Conservation (phyloP, 495 filamentous ascomycete species). For the Hypoxylon intermedium region DNA sequence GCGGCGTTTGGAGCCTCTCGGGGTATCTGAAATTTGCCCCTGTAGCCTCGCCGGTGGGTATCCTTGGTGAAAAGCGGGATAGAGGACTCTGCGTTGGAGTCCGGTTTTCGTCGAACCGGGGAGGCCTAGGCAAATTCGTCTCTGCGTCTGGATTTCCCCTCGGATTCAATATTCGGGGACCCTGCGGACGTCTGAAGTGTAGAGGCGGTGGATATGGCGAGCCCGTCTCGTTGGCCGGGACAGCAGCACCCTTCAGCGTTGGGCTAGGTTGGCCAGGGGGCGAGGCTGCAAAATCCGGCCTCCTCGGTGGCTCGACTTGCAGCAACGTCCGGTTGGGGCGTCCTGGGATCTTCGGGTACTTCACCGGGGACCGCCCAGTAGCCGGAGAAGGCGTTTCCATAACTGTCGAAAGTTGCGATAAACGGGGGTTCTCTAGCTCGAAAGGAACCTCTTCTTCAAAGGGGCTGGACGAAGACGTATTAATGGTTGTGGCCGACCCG, state of each 20-base stretch:
- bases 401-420: constrained; percentile 53
- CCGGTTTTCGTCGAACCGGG: background rate
- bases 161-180: background rate
- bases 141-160: background rate
- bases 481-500: constrained; percentile 44
- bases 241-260: constrained; percentile 32
- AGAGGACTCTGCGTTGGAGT: constrained; percentile 12
- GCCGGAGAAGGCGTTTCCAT: constrained; percentile 48
- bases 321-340: constrained; percentile 34
- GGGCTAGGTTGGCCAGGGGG: constrained; percentile 45
- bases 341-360: constrained; percentile 52
- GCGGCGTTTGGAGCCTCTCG: constrained; percentile 26
- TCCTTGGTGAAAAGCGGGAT: constrained; percentile 13
- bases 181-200: constrained; percentile 24
- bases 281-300: constrained; percentile 40
- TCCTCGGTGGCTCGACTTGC: constrained; percentile 43
- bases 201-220: constrained; percentile 37
- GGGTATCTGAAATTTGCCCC: background rate
- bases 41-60: constrained; percentile 7
- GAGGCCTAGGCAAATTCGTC: constrained; percentile 1
- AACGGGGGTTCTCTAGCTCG: constrained; percentile 19
- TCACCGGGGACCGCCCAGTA: constrained; percentile 50
- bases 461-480: constrained; percentile 33
- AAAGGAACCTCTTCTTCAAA: constrained; percentile 28
- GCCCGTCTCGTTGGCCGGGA: constrained; percentile 10